Conservation (phyloP, 495 filamentous ascomycete genomes). For the Recurvomyces mirabilis region DNA sequence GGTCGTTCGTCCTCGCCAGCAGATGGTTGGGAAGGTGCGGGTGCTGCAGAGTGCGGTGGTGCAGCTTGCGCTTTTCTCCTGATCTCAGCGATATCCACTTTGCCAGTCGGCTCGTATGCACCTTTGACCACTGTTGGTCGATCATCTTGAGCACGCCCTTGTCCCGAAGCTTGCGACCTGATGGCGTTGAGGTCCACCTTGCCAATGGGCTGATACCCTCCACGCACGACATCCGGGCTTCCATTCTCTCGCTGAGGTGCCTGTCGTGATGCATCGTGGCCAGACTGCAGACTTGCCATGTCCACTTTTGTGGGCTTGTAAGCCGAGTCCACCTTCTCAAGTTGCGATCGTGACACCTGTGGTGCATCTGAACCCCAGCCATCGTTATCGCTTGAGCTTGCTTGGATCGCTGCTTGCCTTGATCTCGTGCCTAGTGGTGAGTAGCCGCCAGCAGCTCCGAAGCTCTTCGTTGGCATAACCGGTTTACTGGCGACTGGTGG, state of each 20-base stretch:
- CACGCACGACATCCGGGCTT: constrained; percentile 58
- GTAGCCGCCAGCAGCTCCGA: constrained; percentile 47
- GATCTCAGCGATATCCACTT: constrained; percentile 92
- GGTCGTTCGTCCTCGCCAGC: constrained; percentile 36
- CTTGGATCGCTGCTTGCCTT: constrained; percentile 32
- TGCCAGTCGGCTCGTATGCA: constrained; percentile 82
- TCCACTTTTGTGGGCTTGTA: constrained; percentile 93
- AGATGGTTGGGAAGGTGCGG: constrained; percentile 30
- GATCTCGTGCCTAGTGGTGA: constrained; percentile 51
- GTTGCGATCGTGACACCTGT: constrained; percentile 65
- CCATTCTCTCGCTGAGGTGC: constrained; percentile 31
- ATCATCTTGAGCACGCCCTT: constrained; percentile 51
- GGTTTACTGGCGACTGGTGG: constrained; percentile 73
- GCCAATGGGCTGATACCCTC: constrained; percentile 90
- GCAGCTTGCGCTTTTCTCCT: constrained; percentile 65
- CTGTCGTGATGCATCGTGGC: constrained; percentile 47
- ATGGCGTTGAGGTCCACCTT: constrained; percentile 93
- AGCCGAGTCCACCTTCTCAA: constrained; percentile 87
- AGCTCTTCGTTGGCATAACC: constrained; percentile 68
- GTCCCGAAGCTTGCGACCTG: constrained; percentile 61
- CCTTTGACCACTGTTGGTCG: constrained; percentile 77
- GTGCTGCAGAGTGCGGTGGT: constrained; percentile 28
- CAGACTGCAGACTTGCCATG: constrained; percentile 61
- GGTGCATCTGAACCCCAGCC: constrained; percentile 97
- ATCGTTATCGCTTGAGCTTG: constrained; percentile 52